Evolutionary conservation across 306 rosid genomes (phyloP), one percentile per base, ranked within the genome.

Genomic region (Prunus davidiana): DNA sequence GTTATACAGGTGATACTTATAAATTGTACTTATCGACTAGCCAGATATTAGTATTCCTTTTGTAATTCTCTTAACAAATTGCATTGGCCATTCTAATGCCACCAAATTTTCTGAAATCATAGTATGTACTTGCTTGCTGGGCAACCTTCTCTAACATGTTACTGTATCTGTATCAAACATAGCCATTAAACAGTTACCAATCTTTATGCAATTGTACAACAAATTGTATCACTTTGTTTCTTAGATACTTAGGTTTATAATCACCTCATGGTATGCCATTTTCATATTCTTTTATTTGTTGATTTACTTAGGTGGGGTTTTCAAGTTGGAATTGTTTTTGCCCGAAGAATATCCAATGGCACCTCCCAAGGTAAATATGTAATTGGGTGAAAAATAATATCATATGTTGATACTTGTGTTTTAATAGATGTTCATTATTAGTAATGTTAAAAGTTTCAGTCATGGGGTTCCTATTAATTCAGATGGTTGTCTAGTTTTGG

Each of bases 311-410:
- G 85, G 85, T 56, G 85, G 85, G 34, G 85, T 77, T 55, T 82
- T 82, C 82, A 77, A 77, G 71, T 77, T 82, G 85, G 85, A 82
- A 54, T 57, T 82, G 52, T 82, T 77, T 77, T 73, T 82, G 66
- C 85, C 85, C 9, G 85, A 82, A 82, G 85, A 82, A 69, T 82
- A 82, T 73, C 85, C 85, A 62, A 82, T 82, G 85, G 79, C 85
- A 45, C 82, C 85, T 72, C 82, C 85, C 30, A 82, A 77, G 85
- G 85, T 82, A 74, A 69, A 3, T 69, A 2, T 16, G 56, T 60
- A 10, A 18, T 7, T 10, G 51, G 51, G 38, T 47, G 13, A 52
- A 63, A 63, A 12, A 5, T 76, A 8, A 76, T 41, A 18, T 19
- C 30, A 8, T 25, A 25, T 32, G 10, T 25, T 52, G n/a, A 6